Evolutionary conservation across 257 asterid genomes (phyloP), one percentile per base, ranked within the genome.

Genomic region (Asclepias syriaca): DNA sequence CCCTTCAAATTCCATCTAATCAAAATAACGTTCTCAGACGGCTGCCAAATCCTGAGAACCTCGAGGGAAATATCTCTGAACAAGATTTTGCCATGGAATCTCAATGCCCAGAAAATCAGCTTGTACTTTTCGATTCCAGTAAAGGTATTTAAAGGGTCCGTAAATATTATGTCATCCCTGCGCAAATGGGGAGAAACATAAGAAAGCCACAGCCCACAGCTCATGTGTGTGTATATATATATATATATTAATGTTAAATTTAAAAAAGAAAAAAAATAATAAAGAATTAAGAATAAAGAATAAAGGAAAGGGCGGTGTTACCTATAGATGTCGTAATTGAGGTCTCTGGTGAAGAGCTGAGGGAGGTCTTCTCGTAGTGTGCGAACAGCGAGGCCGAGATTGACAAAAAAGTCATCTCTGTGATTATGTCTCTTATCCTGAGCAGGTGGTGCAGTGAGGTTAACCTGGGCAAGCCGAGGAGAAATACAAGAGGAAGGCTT

Each of bases 341-440:
- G 97, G 86, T 93, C 98, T 75, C 82, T 90, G 88, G 83, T 53
- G 78, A 88, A 93, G 81, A 89, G 82, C 37, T 76, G 75, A 24
- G 97, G 98, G 6, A 87, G 73, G 83, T 93, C 98, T 81, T 93
- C 96, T 11, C 98, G 88, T 2, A 93, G 98, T 27, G 96, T 93
- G 46, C 97, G 85, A 6, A 93, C 96, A 73, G 97, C 97, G 43
- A 82, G 77, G 32, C 98, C 98, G 34, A 91, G 81, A 81, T 93
- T 93, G 83, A 93, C 84, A 69, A 86, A 93, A 68, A 87, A 93
- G 27, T 90, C 96, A 55, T 87, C 84, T 61, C 80, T 81, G 24
- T 81, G 77, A 24, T 84, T 78, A 67, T 85, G 78, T 61, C 77
- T 65, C 84, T 82, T 86, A 39, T 77, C 89, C 80, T 78, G 82